These are phyloP conservation scores for Nemania sp. DNA, from an alignment of 2,329 filamentous ascomycete species.

Conservation along the genomic window DNA sequence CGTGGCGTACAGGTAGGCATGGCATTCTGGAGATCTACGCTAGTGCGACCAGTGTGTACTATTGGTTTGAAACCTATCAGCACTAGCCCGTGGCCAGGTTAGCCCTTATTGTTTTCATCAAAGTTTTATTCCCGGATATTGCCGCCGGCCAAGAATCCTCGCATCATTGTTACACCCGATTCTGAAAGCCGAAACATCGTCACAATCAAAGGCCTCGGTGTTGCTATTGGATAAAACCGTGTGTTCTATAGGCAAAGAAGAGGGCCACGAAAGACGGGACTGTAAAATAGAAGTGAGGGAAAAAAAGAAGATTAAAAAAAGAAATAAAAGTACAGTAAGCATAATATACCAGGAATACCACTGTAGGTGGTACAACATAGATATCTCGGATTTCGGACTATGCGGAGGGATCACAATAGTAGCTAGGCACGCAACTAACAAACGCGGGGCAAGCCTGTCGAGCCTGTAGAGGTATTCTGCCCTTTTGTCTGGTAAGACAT, in stretches of 20 bases:
- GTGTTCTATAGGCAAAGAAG: not conserved
- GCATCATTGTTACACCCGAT: not conserved
- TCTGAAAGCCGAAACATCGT: not conserved
- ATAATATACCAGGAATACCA: not conserved
- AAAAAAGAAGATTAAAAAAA: not conserved
- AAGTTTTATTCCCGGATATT: slow-evolving; percentile 16
- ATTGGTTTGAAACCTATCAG: too few relatives aligned
- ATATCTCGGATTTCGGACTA: not conserved
- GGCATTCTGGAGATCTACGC: slow-evolving; percentile 7
- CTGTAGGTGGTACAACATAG: not conserved
- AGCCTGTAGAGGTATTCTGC: too few relatives aligned
- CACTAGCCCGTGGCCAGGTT: too few relatives aligned
- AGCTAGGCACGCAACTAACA: not conserved
- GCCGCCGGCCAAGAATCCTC: not conserved
- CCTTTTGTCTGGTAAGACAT: not conserved
- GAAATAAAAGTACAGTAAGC: not conserved
- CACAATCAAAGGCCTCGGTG: not conserved
- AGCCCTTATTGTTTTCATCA: not conserved
- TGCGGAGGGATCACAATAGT: not conserved
- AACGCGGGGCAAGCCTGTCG: not conserved
- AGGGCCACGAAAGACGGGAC: not conserved
- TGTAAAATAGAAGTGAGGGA: not conserved
- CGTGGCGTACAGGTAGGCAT: slow-evolving; percentile 12
- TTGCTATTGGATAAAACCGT: not conserved
- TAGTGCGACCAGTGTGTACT: too few relatives aligned